Conservation (phyloP, 768 basidiomycete genomes). For the Zangia roseola region DNA sequence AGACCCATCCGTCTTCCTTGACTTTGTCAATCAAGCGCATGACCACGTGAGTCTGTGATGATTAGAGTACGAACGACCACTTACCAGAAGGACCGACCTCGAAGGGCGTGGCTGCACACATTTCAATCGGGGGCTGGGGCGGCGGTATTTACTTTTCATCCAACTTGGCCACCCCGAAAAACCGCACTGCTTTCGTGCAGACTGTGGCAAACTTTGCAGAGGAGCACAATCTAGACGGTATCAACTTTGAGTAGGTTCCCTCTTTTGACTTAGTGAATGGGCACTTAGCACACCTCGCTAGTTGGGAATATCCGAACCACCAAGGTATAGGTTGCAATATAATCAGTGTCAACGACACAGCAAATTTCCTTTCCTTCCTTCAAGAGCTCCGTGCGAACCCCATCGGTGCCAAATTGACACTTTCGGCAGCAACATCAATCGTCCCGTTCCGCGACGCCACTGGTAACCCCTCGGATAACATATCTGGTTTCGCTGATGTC, state of each 20-base stretch:
- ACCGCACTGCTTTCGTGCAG: conserved; percentile 65
- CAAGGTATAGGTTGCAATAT: conserved; percentile 72
- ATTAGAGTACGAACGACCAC: background rate
- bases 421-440: conserved; percentile 69
- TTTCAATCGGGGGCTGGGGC: conserved; percentile 72
- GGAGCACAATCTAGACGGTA: conserved; percentile 54
- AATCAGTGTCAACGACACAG: conserved; percentile 54
- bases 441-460: conserved; percentile 61
- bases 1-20: conserved; percentile 47
- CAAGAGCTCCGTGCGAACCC: conserved; percentile 59
- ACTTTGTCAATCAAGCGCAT: conserved; percentile 52
- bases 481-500: conserved; percentile 67
- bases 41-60: conserved; percentile 27
- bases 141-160: conserved; percentile 65
- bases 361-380: conserved; percentile 78
- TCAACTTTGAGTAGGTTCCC: conserved; percentile 37
- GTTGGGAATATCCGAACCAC: conserved; percentile 83
- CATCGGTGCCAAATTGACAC: conserved; percentile 49
- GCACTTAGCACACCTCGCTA: conserved; percentile 30
- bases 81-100: background rate
- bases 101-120: conserved; percentile 53
- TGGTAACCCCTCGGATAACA: conserved; percentile 67
- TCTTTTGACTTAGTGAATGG: background rate
- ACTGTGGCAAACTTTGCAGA: conserved; percentile 48
- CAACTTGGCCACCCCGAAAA: conserved; percentile 51